Evolutionary conservation across 495 filamentous ascomycete genomes (phyloP).

Genomic region (Daldinia decipiens): DNA sequence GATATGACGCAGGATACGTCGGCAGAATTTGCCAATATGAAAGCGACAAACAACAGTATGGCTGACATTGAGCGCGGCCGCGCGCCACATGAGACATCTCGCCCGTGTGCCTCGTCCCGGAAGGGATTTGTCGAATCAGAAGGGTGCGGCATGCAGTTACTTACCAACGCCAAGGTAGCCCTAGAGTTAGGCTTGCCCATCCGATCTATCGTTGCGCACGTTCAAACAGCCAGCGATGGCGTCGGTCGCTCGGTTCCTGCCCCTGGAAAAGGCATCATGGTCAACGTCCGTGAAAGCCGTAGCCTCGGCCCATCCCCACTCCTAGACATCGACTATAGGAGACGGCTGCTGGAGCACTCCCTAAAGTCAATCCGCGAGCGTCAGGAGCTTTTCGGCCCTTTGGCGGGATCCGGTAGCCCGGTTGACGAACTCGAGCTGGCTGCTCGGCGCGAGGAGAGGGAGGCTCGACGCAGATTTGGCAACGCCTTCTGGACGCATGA

Average conservation of each 20-base stretch:
- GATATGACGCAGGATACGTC: slow-evolving; percentile 99
- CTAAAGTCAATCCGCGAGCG: slow-evolving; percentile 90
- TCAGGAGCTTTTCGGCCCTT: slow-evolving; percentile 85
- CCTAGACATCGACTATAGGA: slow-evolving; percentile 93
- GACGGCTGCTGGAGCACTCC: slow-evolving; percentile 87
- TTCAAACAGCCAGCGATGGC: slow-evolving; percentile 97
- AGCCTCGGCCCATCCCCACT: slow-evolving; percentile 90
- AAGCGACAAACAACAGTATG: slow-evolving; percentile 94
- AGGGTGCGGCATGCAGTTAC: slow-evolving; percentile 95
- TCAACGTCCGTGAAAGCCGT: slow-evolving; percentile 86
- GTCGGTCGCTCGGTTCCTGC: slow-evolving; percentile 97
- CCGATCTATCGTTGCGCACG: slow-evolving; percentile 89
- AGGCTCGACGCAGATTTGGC: slow-evolving; percentile 86
- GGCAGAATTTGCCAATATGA: slow-evolving; percentile 99
- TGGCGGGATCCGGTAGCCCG: slow-evolving; percentile 82
- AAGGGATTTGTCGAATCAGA: slow-evolving; percentile 99
- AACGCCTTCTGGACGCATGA: slow-evolving; percentile 98
- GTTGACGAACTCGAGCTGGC: slow-evolving; percentile 84
- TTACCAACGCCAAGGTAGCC: slow-evolving; percentile 94
- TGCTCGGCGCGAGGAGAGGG: slow-evolving; percentile 84
- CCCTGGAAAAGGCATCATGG: slow-evolving; percentile 94
- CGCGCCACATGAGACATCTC: slow-evolving; percentile 94
- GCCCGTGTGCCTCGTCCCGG: slow-evolving; percentile 92
- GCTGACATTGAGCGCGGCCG: slow-evolving; percentile 93
- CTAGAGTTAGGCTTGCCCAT: slow-evolving; percentile 98